Evolutionary conservation across 2,329 filamentous ascomycete species (phyloP), one percentile per base, ranked within the genome.

Genomic region (Pseudocercospora eumusae): DNA sequence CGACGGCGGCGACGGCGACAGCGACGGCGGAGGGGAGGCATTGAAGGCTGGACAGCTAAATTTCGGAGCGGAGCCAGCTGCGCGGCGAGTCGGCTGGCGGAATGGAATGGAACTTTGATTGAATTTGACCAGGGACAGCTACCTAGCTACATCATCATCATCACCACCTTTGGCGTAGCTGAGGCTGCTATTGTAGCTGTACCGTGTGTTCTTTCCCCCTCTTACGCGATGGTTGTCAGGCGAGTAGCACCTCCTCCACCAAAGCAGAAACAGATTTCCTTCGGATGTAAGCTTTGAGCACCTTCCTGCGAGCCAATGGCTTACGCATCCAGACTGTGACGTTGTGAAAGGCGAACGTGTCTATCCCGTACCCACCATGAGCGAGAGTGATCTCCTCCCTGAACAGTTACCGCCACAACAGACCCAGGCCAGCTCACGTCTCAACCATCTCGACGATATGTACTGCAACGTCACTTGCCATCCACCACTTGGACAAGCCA

Each of bases 401-500:
- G 73, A 75, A n/a, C 73, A 75, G 55, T 49, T 67, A 31, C 73
- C 74, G 18, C 70, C 73, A 11, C 64, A 69, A n/a, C 67, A 65
- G 49, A 50, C 50, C 20, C 66, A 66, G 45, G 62, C 71, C 20
- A 63, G 65, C 1, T 64, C 66, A 52, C 63, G 60, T 13, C 63
- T 63, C 8, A 61, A 65, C 18, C 63, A 59, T 10, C 56, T 61
- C 27, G 64, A 68, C 56, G 64, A 66, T 36, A 81, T 83, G 75
- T 83, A 83, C 71, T 81, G 84, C 21, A 79, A 81, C 64, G 75
- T 89, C 13, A 83, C 81, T 4, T 86, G 82, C 63, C 88, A 86
- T 70, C 93, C 93, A 11, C 86, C 91, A 0, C 76, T 96, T 56
- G 91, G 88, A 1, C 90, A 93, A 73, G 83, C 90, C 23, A 92